Evolutionary conservation across 1,284 basidiomycete species (phyloP).

Genomic region (Afroboletus lepidellus): DNA sequence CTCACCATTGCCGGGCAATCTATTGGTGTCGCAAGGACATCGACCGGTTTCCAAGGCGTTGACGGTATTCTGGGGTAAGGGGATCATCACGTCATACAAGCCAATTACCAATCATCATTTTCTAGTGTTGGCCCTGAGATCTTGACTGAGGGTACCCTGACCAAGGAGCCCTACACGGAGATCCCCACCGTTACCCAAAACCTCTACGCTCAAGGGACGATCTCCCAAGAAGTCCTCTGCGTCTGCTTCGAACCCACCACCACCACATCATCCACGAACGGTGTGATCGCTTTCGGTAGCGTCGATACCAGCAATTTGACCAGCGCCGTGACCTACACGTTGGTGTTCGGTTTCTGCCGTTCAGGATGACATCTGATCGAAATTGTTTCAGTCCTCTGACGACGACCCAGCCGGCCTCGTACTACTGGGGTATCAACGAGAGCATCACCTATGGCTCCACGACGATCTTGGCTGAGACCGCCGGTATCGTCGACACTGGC

Average conservation of each 20-base stretch:
- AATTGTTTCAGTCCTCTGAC: conserved; percentile 43
- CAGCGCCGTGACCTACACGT: conserved; percentile 46
- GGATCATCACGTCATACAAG: conserved; percentile 6
- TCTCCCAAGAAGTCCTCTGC: conserved; percentile 33
- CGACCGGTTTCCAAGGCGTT: conserved; percentile 27
- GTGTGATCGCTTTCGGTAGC: conserved; percentile 52
- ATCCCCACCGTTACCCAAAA: conserved; percentile 40
- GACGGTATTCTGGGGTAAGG: conserved; percentile 33
- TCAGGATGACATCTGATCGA: not conserved
- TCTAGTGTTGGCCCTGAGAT: conserved; percentile 32
- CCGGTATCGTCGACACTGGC: conserved; percentile 67
- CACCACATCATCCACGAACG: conserved; percentile 26
- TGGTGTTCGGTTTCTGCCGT: conserved; percentile 15
- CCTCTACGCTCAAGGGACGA: conserved; percentile 33
- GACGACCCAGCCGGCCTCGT: conserved; percentile 43
- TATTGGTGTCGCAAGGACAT: conserved; percentile 30
- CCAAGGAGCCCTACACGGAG: not conserved
- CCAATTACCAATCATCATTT: conserved; percentile 42
- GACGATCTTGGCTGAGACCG: conserved; percentile 45
- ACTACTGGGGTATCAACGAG: conserved; percentile 66
- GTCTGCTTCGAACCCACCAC: conserved; percentile 43
- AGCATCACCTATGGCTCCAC: conserved; percentile 51
- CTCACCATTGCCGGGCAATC: conserved; percentile 29
- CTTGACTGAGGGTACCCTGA: conserved; percentile 30
- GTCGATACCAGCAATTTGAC: conserved; percentile 48